Conservation (phyloP, 805 yeast genomes). For the Candida golubevii region DNA sequence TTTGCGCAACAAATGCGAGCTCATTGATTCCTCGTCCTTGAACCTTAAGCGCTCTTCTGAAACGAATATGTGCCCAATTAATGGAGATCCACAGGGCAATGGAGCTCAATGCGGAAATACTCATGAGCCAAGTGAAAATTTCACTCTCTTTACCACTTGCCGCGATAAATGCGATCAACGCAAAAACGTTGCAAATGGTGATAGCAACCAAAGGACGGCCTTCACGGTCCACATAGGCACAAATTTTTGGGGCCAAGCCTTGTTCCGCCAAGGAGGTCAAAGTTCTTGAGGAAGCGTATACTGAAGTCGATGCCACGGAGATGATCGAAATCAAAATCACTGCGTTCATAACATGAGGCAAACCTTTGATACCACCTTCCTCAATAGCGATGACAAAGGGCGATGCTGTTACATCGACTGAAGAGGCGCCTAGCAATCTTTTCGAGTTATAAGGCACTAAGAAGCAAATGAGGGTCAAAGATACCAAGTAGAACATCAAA, state of each 20-base stretch:
- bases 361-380: slow-evolving; percentile 58
- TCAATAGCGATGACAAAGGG: slow-evolving; percentile 74
- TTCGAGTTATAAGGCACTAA: slow-evolving; percentile 59
- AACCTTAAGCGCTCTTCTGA: slow-evolving; percentile 53
- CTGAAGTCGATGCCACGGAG: slow-evolving; percentile 72
- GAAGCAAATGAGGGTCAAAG: slow-evolving; percentile 53
- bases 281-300: slow-evolving; percentile 56
- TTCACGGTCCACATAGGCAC: slow-evolving; percentile 66
- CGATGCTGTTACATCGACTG: slow-evolving; percentile 60
- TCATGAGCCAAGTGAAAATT: slow-evolving; percentile 71
- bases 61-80: slow-evolving; percentile 60
- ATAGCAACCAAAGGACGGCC: slow-evolving; percentile 80
- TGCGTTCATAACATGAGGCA: slow-evolving; percentile 64
- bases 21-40: slow-evolving; percentile 44
- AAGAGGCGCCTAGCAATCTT: slow-evolving; percentile 45
- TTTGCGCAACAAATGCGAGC: slow-evolving; percentile 33
- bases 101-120: slow-evolving; percentile 75
- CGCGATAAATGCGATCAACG: slow-evolving; percentile 57
- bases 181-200: slow-evolving; percentile 47
- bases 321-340: slow-evolving; percentile 63
- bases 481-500: slow-evolving; percentile 59
- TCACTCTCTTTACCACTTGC: slow-evolving; percentile 53
- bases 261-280: slow-evolving; percentile 63
- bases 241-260: slow-evolving; percentile 55
- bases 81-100: slow-evolving; percentile 77